phyloP scores from a whole-genome alignment of 352 stramenopile species.

The Globisporangium radiosum region DNA sequence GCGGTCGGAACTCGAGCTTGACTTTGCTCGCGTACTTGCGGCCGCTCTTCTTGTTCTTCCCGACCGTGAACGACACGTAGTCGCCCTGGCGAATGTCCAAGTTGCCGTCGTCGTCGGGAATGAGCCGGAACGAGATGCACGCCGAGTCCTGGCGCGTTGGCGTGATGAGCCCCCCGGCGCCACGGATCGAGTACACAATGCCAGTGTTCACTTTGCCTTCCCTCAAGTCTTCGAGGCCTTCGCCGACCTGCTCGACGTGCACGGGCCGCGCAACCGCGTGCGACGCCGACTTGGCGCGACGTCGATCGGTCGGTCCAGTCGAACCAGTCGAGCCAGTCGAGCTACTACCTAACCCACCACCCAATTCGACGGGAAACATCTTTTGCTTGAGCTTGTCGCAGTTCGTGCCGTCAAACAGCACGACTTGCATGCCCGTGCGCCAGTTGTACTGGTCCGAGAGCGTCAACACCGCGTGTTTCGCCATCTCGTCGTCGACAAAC shows the following conservation, averaged over 20 bases:
- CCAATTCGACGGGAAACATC: conserved; percentile 82
- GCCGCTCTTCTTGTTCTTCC: conserved; percentile 88
- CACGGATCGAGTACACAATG: conserved; percentile 83
- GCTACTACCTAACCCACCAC: conserved; percentile 3
- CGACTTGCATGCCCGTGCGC: conserved; percentile 82
- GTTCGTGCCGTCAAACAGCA: conserved; percentile 87
- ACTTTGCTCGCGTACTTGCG: conserved; percentile 87
- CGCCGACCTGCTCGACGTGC: conserved; percentile 76
- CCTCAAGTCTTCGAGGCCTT: conserved; percentile 77
- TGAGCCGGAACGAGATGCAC: conserved; percentile 85
- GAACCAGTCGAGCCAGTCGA: not conserved
- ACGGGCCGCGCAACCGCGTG: conserved; percentile 56
- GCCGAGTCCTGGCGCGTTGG: conserved; percentile 77
- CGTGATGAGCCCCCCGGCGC: conserved; percentile 76
- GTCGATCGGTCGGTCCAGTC: conserved; percentile 24
- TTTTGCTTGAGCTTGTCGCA: conserved; percentile 87
- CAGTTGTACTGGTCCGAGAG: conserved; percentile 86
- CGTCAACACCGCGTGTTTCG: conserved; percentile 84
- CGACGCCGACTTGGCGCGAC: conserved; percentile 75
- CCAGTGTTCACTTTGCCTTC: conserved; percentile 86
- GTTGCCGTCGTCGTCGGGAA: conserved; percentile 81
- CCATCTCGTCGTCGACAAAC: conserved; percentile 85
- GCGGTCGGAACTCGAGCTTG: conserved; percentile 83
- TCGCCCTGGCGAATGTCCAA: conserved; percentile 81
- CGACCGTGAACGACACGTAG: conserved; percentile 85